Evolutionary conservation across 2,329 filamentous ascomycete genomes (phyloP).

Genomic region (Cladosporium sp.): DNA sequence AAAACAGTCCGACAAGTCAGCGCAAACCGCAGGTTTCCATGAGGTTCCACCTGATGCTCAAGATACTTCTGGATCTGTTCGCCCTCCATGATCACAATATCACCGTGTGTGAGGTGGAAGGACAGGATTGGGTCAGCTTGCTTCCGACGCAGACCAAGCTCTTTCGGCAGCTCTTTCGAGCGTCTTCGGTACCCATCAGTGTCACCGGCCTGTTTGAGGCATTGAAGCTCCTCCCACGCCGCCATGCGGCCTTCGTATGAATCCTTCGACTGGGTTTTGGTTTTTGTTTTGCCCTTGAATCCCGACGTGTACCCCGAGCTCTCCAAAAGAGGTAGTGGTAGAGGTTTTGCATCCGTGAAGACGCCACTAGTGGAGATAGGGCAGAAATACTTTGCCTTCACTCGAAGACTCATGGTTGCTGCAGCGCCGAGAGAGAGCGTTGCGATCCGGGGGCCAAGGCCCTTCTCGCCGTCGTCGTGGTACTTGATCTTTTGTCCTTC

Average conservation of each 20-base stretch:
- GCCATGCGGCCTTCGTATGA: slow-evolving; percentile 30
- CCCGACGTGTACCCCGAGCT: slow-evolving; percentile 12
- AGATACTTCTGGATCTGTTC: slow-evolving; percentile 52
- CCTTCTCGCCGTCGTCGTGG: slow-evolving; percentile 61
- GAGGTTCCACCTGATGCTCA: slow-evolving; percentile 51
- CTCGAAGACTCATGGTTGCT: slow-evolving; percentile 52
- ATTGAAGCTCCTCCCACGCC: slow-evolving; percentile 27
- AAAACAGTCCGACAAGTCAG: slow-evolving; percentile 51
- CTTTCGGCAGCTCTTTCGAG: slow-evolving; percentile 30
- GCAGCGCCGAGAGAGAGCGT: slow-evolving; percentile 55
- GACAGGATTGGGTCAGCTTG: slow-evolving; percentile 33
- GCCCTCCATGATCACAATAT: slow-evolving; percentile 60
- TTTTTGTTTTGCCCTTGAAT: slow-evolving; percentile 9
- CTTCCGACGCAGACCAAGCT: slow-evolving; percentile 32
- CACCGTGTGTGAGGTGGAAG: slow-evolving; percentile 53
- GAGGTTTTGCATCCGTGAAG: slow-evolving; percentile 28
- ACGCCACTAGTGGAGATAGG: slow-evolving; percentile 31
- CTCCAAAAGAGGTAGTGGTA: slow-evolving; percentile 12
- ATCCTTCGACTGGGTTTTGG: slow-evolving; percentile 18
- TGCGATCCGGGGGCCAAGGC: slow-evolving; percentile 57
- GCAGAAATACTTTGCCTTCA: slow-evolving; percentile 47
- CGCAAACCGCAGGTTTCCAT: slow-evolving; percentile 50
- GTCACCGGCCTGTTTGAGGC: slow-evolving; percentile 10
- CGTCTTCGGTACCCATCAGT: slow-evolving; percentile 11
- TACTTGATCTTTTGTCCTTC: slow-evolving; percentile 55